phyloP scores from a whole-genome alignment of 108 stramenopile genomes.

The Conticribra guillardii region DNA sequence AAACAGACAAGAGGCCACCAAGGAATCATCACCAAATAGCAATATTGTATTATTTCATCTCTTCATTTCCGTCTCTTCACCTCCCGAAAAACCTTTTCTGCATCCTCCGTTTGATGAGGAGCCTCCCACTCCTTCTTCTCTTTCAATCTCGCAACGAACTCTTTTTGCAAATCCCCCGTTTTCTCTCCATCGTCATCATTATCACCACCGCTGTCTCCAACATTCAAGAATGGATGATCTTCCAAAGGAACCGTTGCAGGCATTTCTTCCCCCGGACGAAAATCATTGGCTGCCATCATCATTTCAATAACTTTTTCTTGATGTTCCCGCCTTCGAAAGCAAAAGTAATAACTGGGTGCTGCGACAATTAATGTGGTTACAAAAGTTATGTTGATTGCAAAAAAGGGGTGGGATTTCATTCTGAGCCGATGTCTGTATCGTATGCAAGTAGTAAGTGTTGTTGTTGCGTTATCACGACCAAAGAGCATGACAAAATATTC shows the following conservation, averaged over 20 bases:
- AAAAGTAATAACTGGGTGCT: slow-evolving; percentile 81
- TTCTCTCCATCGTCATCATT: slow-evolving; percentile 5
- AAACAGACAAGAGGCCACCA: too few relatives aligned
- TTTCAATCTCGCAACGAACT: slow-evolving; percentile 71
- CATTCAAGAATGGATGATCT: slow-evolving; percentile 77
- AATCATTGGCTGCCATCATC: slow-evolving; percentile 88
- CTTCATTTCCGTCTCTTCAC: slow-evolving; percentile 26
- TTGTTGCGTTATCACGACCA: too few relatives aligned
- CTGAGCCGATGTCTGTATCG: slow-evolving; percentile 67
- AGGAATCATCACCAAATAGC: too few relatives aligned
- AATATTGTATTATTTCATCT: too few relatives aligned
- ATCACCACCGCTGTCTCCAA: slow-evolving; percentile 18
- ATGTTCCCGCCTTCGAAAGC: slow-evolving; percentile 71
- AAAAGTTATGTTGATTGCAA: slow-evolving; percentile 61
- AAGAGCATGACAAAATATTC: too few relatives aligned
- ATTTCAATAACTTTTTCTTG: slow-evolving; percentile 76
- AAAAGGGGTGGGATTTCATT: slow-evolving; percentile 65
- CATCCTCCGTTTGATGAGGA: slow-evolving; percentile 56
- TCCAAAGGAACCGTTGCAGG: slow-evolving; percentile 66
- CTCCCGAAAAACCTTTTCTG: slow-evolving; percentile 69
- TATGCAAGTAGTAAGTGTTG: neutral
- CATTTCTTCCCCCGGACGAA: slow-evolving; percentile 70
- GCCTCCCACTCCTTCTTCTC: slow-evolving; percentile 86
- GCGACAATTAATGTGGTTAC: slow-evolving; percentile 61
- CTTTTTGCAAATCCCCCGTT: slow-evolving; percentile 35